These are phyloP conservation scores for Alternaria alternata DNA, from an alignment of 2,329 filamentous ascomycete species.

Conservation along the genomic window DNA sequence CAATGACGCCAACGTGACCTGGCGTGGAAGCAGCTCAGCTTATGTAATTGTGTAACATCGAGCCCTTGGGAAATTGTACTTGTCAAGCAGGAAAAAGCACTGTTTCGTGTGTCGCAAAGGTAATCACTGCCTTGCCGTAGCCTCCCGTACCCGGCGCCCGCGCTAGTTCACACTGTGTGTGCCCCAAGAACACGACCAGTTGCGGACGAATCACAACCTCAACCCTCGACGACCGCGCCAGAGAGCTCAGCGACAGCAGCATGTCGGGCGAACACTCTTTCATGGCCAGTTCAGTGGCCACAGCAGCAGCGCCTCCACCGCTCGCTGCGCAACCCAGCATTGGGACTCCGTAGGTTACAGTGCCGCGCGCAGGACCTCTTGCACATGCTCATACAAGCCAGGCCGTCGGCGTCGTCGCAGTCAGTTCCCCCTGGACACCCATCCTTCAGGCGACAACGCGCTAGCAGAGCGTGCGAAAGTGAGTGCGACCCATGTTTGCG, in stretches of 20 bases:
- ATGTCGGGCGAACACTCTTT: slow-evolving; percentile 52
- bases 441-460: slow-evolving; percentile 49
- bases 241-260: slow-evolving; percentile 19
- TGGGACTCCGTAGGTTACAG: slow-evolving; percentile 42
- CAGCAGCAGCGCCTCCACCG: slow-evolving; percentile 37
- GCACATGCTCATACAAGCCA: slow-evolving; percentile 24
- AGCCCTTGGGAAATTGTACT: neutral
- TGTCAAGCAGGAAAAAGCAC: slow-evolving; percentile 8
- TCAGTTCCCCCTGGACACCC: slow-evolving; percentile 38
- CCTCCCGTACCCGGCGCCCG: slow-evolving; percentile 18
- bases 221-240: slow-evolving; percentile 22
- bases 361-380: slow-evolving; percentile 17
- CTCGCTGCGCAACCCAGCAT: slow-evolving; percentile 46
- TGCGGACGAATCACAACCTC: slow-evolving; percentile 28
- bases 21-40: slow-evolving; percentile 2
- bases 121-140: slow-evolving; percentile 15
- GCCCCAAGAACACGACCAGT: slow-evolving; percentile 15
- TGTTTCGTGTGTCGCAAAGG: slow-evolving; percentile 8
- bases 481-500: slow-evolving; percentile 30
- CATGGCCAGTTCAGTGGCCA: slow-evolving; percentile 45
- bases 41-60: neutral
- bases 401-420: slow-evolving; percentile 34
- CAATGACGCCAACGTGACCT: neutral
- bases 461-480: slow-evolving; percentile 51
- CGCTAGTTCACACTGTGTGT: slow-evolving; percentile 15